Evolutionary conservation across 1,139 yeast genomes (phyloP), one percentile per base, ranked within the genome.

Genomic region (Debaryomycetaceae sp.): DNA sequence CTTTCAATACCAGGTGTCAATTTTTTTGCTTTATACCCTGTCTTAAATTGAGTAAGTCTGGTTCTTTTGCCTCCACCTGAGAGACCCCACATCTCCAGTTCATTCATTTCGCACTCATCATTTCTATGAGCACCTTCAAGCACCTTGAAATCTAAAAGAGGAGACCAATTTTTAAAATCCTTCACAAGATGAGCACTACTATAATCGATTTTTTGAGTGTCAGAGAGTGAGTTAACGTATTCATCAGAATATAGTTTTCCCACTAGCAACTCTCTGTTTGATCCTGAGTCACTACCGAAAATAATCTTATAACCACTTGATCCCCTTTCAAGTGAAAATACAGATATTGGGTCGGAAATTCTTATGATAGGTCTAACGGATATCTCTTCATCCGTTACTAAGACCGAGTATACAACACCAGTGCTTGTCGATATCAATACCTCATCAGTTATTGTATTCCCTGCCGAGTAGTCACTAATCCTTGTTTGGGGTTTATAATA

Each of bases 151-250:
- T 78, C 82, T 23, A 72, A 49, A 3, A 78, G 48, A 0, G 83
- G 83, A 0, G 80, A 68, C 83, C 83, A 78, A 47, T 72, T 76
- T 39, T 63, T 67, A 56, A 65, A 71, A 47, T 68, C 69, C 20
- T 53, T 51, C 6, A 59, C 38, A 22, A 52, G 29, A 42, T 36
- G 45, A 5, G 49, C 51, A 11, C 42, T 43, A 38, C 50, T 52
- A 33, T 49, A 56, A 2, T 41, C 39, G 1, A 48, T 36, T 42
- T 60, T 45, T 40, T 36, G 47, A 41, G 41, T 27, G 48, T 40
- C 22, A 41, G 43, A 34, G 47, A 54, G 41, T 17, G 47, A 47
- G 45, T 54, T 45, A 35, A 57, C 34, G 46, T 54, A 42, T 31
- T 51, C 54, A 11, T 44, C 40, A 13, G 45, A 27, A 40, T 51